phyloP scores from a whole-genome alignment of 225 moss, liverwort and hornwort genomes.

The Thuidium tamariscinum region DNA sequence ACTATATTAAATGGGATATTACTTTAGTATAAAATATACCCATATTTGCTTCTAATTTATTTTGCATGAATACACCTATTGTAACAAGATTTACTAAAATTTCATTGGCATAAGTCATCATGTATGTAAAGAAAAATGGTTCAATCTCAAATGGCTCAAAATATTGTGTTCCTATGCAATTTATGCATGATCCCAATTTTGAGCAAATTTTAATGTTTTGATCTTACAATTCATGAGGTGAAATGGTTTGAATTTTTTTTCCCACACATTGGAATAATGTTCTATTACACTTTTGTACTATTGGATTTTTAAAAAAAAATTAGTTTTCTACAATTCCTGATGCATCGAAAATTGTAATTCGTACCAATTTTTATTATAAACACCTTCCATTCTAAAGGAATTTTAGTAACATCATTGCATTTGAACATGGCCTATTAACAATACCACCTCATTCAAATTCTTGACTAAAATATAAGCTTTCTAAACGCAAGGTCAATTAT shows the following conservation, averaged over 20 bases:
- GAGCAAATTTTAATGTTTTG: neutral
- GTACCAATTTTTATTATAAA: neutral
- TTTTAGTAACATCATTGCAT: neutral
- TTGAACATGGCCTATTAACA: neutral
- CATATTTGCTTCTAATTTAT: neutral
- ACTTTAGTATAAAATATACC: accelerated
- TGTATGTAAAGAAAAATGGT: neutral
- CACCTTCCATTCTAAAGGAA: neutral
- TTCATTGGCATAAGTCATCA: neutral
- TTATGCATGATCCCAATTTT: no score
- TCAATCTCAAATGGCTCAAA: neutral
- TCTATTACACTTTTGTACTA: accelerated
- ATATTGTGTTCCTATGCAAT: no score
- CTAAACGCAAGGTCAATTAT: neutral
- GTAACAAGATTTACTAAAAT: accelerated
- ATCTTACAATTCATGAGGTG: neutral
- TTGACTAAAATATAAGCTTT: neutral
- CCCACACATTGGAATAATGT: accelerated
- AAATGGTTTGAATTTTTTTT: neutral
- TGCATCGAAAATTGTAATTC: neutral
- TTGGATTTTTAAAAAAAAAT: neutral
- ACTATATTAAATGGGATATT: neutral
- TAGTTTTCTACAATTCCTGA: no score
- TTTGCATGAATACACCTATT: neutral
- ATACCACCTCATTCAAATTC: accelerated